phyloP scores from a whole-genome alignment of 768 basidiomycete species.

The Mrakia gelida region DNA sequence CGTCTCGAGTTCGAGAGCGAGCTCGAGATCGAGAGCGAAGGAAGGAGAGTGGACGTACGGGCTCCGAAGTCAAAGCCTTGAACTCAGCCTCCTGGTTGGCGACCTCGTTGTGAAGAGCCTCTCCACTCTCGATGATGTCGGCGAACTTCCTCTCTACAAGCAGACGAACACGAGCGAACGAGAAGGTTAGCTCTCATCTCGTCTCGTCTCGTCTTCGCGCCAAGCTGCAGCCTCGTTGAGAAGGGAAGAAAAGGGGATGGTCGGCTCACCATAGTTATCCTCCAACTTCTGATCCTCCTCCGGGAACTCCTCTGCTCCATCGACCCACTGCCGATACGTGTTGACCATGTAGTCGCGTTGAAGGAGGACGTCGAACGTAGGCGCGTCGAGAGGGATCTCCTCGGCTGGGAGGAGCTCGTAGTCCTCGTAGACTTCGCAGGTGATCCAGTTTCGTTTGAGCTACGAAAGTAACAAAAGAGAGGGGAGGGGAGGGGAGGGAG shows the following conservation, averaged over 20 bases:
- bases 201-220: not conserved
- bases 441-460: constrained; percentile 49
- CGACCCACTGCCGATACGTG: constrained; percentile 41
- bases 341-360: constrained; percentile 39
- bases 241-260: not conserved
- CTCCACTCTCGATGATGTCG: constrained; percentile 16
- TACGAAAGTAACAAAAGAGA: constrained; percentile 31
- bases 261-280: constrained; percentile 57
- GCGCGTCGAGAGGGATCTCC: constrained; percentile 39
- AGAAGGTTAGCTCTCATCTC: not conserved
- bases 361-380: constrained; percentile 38
- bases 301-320: constrained; percentile 57
- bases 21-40: not conserved
- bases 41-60: not conserved
- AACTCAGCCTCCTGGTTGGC: constrained; percentile 13
- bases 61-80: not conserved
- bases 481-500: not conserved
- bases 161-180: not conserved
- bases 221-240: not conserved
- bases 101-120: constrained; percentile 9
- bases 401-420: constrained; percentile 38
- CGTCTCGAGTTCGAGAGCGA: not conserved
- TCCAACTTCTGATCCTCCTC: constrained; percentile 55
- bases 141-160: constrained; percentile 23
- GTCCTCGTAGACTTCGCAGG: constrained; percentile 40